These are phyloP conservation scores for Vitis labrusca DNA, from an alignment of 164 flowering plant genomes.

Conservation along the genomic window DNA sequence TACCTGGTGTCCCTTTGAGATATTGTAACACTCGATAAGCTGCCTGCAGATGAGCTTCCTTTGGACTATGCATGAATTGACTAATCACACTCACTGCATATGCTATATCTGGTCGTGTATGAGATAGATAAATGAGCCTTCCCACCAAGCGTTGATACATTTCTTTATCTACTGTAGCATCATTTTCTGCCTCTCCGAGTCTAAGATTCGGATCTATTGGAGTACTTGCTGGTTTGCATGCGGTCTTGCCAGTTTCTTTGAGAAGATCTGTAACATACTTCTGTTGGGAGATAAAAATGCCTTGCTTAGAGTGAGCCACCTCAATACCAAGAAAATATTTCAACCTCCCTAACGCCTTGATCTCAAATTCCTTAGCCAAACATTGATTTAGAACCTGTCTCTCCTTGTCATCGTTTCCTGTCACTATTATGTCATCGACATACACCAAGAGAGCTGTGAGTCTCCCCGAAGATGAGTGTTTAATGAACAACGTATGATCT, in stretches of 20 bases:
- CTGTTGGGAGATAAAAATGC: slow-evolving; percentile 15
- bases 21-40: slow-evolving; percentile 1
- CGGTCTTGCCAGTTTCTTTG: slow-evolving; percentile 7
- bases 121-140: slow-evolving; percentile 11
- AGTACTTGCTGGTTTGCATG: slow-evolving; percentile 4
- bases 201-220: slow-evolving; percentile 5
- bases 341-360: too few relatives aligned
- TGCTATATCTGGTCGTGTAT: slow-evolving; percentile 3
- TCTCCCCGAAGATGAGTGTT: background rate
- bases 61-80: slow-evolving; percentile 11
- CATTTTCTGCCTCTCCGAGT: background rate
- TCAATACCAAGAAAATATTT: too few relatives aligned
- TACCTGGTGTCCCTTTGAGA: slow-evolving; percentile 4
- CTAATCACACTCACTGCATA: slow-evolving; percentile 4
- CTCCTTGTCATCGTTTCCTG: slow-evolving; percentile 5
- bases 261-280: slow-evolving; percentile 9
- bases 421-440: slow-evolving; percentile 5
- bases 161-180: background rate
- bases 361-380: too few relatives aligned
- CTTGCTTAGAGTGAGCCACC: slow-evolving; percentile 4
- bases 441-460: slow-evolving; percentile 1
- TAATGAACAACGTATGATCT: slow-evolving; percentile 9
- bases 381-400: too few relatives aligned
- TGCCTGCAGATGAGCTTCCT: background rate
- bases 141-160: background rate